Percentiles rank a stretch among this genome's conserved stretches.
Conservation (phyloP, 148 eudicot species). For the Rhododendron henanense region DNA sequence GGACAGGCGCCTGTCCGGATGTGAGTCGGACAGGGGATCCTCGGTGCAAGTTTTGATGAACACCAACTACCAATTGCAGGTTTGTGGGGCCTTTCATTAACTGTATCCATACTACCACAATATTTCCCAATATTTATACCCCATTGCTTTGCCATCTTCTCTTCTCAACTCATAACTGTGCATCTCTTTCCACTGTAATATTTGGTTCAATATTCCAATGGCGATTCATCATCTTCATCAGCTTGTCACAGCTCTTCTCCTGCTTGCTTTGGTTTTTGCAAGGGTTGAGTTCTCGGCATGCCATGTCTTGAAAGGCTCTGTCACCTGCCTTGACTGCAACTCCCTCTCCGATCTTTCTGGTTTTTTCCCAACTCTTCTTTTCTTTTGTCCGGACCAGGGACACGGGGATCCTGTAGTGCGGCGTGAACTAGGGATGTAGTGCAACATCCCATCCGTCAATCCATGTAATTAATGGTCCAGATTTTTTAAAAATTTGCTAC, state of each 20-base stretch:
- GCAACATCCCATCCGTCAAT: too few relatives aligned
- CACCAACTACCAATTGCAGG: not conserved
- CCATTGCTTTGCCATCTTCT: not conserved
- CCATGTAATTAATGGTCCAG: too few relatives aligned
- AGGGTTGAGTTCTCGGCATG: slow-evolving; percentile 26
- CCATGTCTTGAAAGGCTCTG: slow-evolving; percentile 45
- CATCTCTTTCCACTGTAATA: not conserved
- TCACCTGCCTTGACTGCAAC: slow-evolving; percentile 58
- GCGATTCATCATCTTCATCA: slow-evolving; percentile 15
- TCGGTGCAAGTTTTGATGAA: too few relatives aligned
- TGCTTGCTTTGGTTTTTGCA: slow-evolving; percentile 33
- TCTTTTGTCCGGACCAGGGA: not conserved
- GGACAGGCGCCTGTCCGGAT: too few relatives aligned
- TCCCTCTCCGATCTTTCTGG: slow-evolving; percentile 50
- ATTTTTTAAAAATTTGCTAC: too few relatives aligned
- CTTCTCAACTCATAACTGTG: not conserved
- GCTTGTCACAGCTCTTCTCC: slow-evolving; percentile 19
- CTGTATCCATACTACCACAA: not conserved
- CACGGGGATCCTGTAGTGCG: too few relatives aligned
- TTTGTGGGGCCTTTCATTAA: slow-evolving; percentile 4
- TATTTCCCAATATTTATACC: not conserved
- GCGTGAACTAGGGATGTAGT: too few relatives aligned
- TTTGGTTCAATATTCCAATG: slow-evolving; percentile 13
- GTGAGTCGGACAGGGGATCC: too few relatives aligned
- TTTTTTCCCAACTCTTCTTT: slow-evolving; percentile 9